These are phyloP conservation scores for Vanilla planifolia DNA, from an alignment of 106 monocot genomes.

Conservation along the genomic window DNA sequence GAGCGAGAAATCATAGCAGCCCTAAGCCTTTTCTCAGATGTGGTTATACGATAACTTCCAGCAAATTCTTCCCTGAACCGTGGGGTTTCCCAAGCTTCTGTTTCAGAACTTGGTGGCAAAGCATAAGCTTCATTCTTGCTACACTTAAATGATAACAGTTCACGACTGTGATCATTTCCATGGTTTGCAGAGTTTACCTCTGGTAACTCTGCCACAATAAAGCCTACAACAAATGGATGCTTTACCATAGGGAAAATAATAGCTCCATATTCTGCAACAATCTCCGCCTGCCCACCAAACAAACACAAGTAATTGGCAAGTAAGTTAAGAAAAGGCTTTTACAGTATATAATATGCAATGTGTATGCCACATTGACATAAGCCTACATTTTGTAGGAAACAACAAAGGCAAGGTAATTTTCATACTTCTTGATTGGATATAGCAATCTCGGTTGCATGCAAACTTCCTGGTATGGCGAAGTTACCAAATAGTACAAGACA, in stretches of 20 bases:
- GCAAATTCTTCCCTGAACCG: constrained; percentile 34
- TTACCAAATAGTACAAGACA: constrained; percentile 62
- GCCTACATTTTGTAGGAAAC: too few relatives aligned
- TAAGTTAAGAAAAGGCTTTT: not conserved
- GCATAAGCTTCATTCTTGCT: constrained; percentile 12
- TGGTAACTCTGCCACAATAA: constrained; percentile 85
- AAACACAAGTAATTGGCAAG: not conserved
- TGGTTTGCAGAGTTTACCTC: constrained; percentile 15
- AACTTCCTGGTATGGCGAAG: constrained; percentile 61
- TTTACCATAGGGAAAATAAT: constrained; percentile 84
- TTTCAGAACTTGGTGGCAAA: constrained; percentile 16
- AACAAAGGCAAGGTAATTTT: too few relatives aligned
- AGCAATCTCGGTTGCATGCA: constrained; percentile 61
- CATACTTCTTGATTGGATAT: constrained; percentile 66
- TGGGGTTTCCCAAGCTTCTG: constrained; percentile 31
- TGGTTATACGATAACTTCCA: constrained; percentile 31
- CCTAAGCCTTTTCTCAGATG: constrained; percentile 43
- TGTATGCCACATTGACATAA: not conserved
- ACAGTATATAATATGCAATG: not conserved
- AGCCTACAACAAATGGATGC: constrained; percentile 97
- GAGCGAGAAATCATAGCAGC: constrained; percentile 77
- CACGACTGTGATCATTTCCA: constrained; percentile 13
- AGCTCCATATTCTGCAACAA: constrained; percentile 62
- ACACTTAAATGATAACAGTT: constrained; percentile 5
- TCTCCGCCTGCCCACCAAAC: constrained; percentile 39